Evolutionary conservation across 805 yeast species (phyloP).

Genomic region (Kuraishia ogatae): DNA sequence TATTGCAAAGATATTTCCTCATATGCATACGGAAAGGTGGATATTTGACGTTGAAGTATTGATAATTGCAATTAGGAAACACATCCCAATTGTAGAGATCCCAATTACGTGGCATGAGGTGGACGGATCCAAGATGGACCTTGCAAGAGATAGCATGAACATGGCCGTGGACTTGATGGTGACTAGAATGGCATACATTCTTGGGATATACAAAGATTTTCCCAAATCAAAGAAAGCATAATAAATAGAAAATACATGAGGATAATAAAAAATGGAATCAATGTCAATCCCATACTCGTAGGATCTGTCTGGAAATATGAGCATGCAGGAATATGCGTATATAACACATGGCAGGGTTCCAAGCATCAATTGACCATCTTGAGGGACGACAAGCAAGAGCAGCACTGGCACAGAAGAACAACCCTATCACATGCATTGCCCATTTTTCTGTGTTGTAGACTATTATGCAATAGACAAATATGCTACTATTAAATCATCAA

Average conservation of each 20-base stretch:
- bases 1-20: constrained; percentile 62
- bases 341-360: too few relatives aligned
- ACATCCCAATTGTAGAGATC: constrained; percentile 62
- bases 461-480: too few relatives aligned
- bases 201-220: constrained; percentile 66
- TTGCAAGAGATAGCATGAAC: constrained; percentile 80
- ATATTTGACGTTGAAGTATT: constrained; percentile 93
- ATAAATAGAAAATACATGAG: background rate
- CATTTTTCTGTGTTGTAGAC: too few relatives aligned
- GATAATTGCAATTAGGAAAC: constrained; percentile 67
- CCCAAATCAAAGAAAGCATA: background rate
- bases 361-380: too few relatives aligned
- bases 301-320: too few relatives aligned
- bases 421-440: too few relatives aligned
- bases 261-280: background rate
- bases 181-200: constrained; percentile 77
- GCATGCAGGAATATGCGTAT: too few relatives aligned
- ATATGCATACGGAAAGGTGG: constrained; percentile 96
- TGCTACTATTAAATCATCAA: too few relatives aligned
- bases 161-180: constrained; percentile 95
- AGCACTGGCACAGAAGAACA: too few relatives aligned
- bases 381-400: too few relatives aligned
- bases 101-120: constrained; percentile 97
- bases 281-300: too few relatives aligned
- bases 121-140: constrained; percentile 87